Evolutionary conservation across 345 rosid species (phyloP).

Genomic region (Linum tenue): DNA sequence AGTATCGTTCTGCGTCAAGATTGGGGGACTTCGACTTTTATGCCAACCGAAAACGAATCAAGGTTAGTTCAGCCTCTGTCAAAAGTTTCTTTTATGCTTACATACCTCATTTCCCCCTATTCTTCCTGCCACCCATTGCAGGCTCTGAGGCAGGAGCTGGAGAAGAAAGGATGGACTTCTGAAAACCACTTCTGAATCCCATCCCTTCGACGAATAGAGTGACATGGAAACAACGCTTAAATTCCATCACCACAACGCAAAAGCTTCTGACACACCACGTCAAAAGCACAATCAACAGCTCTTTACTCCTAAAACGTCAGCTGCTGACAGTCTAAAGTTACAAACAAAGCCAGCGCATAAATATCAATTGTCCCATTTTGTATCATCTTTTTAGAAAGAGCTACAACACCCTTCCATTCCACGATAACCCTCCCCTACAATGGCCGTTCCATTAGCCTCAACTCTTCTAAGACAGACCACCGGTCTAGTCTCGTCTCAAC

Average conservation of each 20-base stretch:
- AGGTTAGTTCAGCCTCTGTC: constrained; percentile 22
- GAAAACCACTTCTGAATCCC: constrained; percentile 29
- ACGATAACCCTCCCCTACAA: no score
- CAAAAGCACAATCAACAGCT: background rate
- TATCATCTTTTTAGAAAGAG: no score
- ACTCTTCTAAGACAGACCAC: no score
- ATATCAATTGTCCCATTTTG: no score
- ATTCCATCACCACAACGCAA: no score
- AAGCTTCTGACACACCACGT: no score
- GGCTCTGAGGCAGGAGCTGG: constrained; percentile 51
- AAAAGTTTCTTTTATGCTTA: background rate
- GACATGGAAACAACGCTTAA: no score
- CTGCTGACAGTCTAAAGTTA: background rate
- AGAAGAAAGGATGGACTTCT: constrained; percentile 77
- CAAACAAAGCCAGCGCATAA: background rate
- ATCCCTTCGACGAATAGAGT: no score
- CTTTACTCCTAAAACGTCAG: background rate
- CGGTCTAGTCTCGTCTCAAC: constrained; percentile 58
- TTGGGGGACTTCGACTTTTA: constrained; percentile 78
- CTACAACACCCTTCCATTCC: no score
- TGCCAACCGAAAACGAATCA: constrained; percentile 65
- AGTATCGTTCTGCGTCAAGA: constrained; percentile 77
- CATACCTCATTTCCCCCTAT: background rate
- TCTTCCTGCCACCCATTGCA: constrained; percentile 6
- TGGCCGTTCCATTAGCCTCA: no score